Base-by-base conservation (phyloP, 73 alveolate genomes). In the Paramecium pentaurelia region DNA sequence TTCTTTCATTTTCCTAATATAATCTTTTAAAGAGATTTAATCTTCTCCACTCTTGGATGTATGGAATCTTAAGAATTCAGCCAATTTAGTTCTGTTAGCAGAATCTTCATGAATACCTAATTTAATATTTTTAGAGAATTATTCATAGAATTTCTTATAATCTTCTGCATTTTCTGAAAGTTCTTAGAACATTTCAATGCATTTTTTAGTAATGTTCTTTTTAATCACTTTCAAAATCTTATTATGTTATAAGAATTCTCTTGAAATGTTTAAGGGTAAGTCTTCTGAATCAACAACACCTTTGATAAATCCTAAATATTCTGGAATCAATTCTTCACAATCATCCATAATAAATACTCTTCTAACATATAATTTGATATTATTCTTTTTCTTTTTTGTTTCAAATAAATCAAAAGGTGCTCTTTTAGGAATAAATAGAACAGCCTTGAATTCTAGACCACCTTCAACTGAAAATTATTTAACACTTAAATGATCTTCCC, bases 401-500 rank as follows among this genome's bases (percentile, higher is more conserved):
- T 98, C 99, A 96, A 98, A 98, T 93, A 98, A 96, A 92, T 98
- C 99, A 98, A 98, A 98, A 58, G 99, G 99, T 84, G 99, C 99
- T 95, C 99, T 97, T 96, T 97, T 97, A 58, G 99, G 99, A 40
- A 98, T 99, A 93, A 96, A 99, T 71, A 99, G 99, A 86, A 99
- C 96, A 49, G 99, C 99, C 89, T 97, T 98, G 97, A 98, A 98
- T 93, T 98, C 99, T 58, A 98, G 97, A 93, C 98, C 99, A 45
- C 98, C 99, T 93, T 98, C 99, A 95, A 98, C 99, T 71, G 99
- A 96, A 98, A 98, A 98, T 93, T 99, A 99, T 98, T 98, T 98
- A 75, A 98, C 99, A 30, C 98, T 98, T 71, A 97, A 95, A 95
- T 99, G 99, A 58, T 98, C 99, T 95, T 99, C 99, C 99, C 99